phyloP scores from a whole-genome alignment of 1,284 basidiomycete species.

The Fomitopsis betulina region DNA sequence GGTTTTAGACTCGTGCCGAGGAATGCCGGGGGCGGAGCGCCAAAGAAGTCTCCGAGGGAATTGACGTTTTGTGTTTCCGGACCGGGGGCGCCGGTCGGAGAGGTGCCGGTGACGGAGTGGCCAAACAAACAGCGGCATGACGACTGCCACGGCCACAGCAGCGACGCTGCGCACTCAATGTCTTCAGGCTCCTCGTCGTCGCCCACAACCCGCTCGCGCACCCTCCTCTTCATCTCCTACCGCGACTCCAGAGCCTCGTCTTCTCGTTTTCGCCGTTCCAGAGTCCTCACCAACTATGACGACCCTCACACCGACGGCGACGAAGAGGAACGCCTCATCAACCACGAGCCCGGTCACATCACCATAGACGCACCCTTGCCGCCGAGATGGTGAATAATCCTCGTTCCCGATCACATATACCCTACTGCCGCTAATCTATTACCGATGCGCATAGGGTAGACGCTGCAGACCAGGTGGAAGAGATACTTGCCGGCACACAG shows the following conservation, averaged over 20 bases:
- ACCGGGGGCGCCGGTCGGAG: neutral
- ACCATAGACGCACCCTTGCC: slow-evolving; percentile 51
- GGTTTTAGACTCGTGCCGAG: neutral
- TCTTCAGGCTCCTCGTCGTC: slow-evolving; percentile 28
- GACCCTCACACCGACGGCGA: slow-evolving; percentile 41
- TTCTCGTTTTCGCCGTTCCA: slow-evolving; percentile 39
- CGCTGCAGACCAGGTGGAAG: slow-evolving; percentile 83
- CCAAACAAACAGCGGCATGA: slow-evolving; percentile 23
- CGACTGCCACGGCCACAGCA: slow-evolving; percentile 18
- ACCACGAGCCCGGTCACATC: slow-evolving; percentile 37
- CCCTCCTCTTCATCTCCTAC: slow-evolving; percentile 92
- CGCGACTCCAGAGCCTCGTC: slow-evolving; percentile 73
- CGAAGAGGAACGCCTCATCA: slow-evolving; percentile 73
- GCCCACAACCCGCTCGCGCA: slow-evolving; percentile 79
- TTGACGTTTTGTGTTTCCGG: neutral
- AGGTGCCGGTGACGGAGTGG: slow-evolving; percentile 7
- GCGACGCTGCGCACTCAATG: slow-evolving; percentile 21
- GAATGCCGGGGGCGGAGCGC: no score
- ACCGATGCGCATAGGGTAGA: slow-evolving; percentile 70
- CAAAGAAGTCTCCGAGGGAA: no score
- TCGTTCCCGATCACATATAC: neutral
- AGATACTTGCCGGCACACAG: slow-evolving; percentile 64
- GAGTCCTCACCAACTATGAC: slow-evolving; percentile 31
- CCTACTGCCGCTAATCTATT: slow-evolving; percentile 9
- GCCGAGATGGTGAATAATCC: slow-evolving; percentile 28